A percentile compares a stretch with the other conserved stretches of the same genome.
Conservation (phyloP, 106 monocot genomes). For the Dendrobium catenatum region DNA sequence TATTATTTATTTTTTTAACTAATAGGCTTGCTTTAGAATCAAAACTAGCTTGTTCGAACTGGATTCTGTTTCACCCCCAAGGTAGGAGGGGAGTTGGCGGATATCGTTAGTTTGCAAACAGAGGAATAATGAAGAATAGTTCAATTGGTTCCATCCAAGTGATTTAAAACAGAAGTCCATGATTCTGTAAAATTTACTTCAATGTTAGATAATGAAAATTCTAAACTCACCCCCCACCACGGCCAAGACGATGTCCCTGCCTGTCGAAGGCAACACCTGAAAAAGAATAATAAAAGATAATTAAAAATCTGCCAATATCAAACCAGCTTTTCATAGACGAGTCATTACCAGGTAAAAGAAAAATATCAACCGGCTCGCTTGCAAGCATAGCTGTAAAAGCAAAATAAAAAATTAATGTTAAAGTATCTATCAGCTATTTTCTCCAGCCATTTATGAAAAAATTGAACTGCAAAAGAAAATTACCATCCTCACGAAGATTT, state of each 20-base stretch:
- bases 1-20: too few species aligned
- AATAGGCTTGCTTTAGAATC: too few species aligned
- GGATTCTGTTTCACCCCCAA: too few species aligned
- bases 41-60: too few species aligned
- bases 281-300: conserved; percentile 6
- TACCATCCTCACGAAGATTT: conserved; percentile 90
- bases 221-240: conserved; percentile 72
- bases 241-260: conserved; percentile 63
- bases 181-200: neutral
- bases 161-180: neutral
- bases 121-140: neutral
- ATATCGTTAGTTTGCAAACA: neutral
- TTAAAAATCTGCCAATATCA: conserved; percentile 1
- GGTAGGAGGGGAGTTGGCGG: too few species aligned
- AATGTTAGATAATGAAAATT: neutral
- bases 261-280: conserved; percentile 80
- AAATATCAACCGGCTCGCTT: conserved; percentile 59
- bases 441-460: neutral
- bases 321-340: neutral
- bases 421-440: neutral
- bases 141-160: neutral
- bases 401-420: neutral
- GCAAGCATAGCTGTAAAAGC: conserved; percentile 55
- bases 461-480: neutral
- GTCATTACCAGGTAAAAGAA: conserved; percentile 64